Conservation (phyloP, 2,329 filamentous ascomycete genomes). For the Botryosphaeria agaves region DNA sequence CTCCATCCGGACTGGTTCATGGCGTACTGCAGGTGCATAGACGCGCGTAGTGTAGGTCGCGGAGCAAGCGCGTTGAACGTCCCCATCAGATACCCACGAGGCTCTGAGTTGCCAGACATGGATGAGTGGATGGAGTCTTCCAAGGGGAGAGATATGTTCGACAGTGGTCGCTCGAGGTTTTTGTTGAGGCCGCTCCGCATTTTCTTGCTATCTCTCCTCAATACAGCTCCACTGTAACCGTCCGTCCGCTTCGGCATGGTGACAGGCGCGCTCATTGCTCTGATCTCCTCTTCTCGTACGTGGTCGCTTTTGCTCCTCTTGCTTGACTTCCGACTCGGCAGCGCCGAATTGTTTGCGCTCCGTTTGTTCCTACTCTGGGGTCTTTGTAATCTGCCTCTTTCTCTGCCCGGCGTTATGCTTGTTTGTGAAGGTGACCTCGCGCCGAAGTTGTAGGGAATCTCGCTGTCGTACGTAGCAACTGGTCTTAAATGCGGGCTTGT, state of each 20-base stretch:
- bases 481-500: slow-evolving; percentile 31
- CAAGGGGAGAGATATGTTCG: slow-evolving; percentile 58
- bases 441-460: slow-evolving; percentile 26
- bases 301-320: slow-evolving; percentile 57
- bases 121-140: slow-evolving; percentile 61
- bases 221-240: slow-evolving; percentile 39
- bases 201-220: slow-evolving; percentile 50
- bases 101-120: slow-evolving; percentile 58
- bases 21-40: slow-evolving; percentile 41
- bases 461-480: slow-evolving; percentile 18
- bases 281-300: slow-evolving; percentile 73
- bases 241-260: slow-evolving; percentile 44
- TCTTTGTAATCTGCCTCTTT: slow-evolving; percentile 25
- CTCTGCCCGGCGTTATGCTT: slow-evolving; percentile 17
- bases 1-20: neutral
- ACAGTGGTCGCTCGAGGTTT: slow-evolving; percentile 43
- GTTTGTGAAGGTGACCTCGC: slow-evolving; percentile 9
- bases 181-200: slow-evolving; percentile 38
- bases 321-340: slow-evolving; percentile 53
- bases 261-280: slow-evolving; percentile 57
- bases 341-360: slow-evolving; percentile 35
- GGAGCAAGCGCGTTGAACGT: slow-evolving; percentile 75
- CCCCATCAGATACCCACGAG: too few species aligned
- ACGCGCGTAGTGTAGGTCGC: slow-evolving; percentile 64
- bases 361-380: slow-evolving; percentile 38